Percentiles rank a stretch among this genome's conserved stretches.
These are phyloP conservation scores for Albophoma yamanashiensis DNA, from an alignment of 2,329 filamentous ascomycete species.

Conservation along the genomic window DNA sequence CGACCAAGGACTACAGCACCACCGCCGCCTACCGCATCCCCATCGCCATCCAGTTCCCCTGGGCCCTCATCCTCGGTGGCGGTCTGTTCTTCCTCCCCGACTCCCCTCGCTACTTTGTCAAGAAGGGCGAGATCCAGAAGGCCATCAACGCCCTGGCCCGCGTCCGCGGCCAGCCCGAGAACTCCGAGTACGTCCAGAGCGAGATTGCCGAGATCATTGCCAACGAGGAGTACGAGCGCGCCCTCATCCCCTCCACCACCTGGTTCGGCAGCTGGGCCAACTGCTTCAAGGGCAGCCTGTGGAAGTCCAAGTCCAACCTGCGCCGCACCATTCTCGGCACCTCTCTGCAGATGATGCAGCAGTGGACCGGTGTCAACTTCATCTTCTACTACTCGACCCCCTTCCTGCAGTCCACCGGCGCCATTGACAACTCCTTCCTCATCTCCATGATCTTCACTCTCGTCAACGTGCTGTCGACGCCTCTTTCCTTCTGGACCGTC, in stretches of 20 bases:
- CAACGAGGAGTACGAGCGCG: conserved; percentile 78
- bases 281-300: conserved; percentile 56
- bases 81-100: conserved; percentile 74
- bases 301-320: conserved; percentile 53
- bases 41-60: conserved; percentile 69
- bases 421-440: conserved; percentile 68
- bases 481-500: conserved; percentile 77
- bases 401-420: conserved; percentile 71
- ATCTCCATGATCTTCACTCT: conserved; percentile 79
- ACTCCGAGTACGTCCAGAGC: conserved; percentile 64
- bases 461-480: conserved; percentile 79
- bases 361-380: conserved; percentile 84
- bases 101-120: conserved; percentile 78
- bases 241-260: conserved; percentile 51
- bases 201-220: conserved; percentile 80
- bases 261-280: conserved; percentile 60
- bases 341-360: conserved; percentile 72
- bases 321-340: conserved; percentile 62
- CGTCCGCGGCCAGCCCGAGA: conserved; percentile 62
- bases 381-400: conserved; percentile 82
- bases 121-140: conserved; percentile 56
- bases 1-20: conserved; percentile 48
- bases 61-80: conserved; percentile 62
- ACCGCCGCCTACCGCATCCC: conserved; percentile 69
- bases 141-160: conserved; percentile 53